A percentile compares a stretch with the other conserved stretches of the same genome.
phyloP scores from a whole-genome alignment of 345 rosid species.

The Brassica carinata region DNA sequence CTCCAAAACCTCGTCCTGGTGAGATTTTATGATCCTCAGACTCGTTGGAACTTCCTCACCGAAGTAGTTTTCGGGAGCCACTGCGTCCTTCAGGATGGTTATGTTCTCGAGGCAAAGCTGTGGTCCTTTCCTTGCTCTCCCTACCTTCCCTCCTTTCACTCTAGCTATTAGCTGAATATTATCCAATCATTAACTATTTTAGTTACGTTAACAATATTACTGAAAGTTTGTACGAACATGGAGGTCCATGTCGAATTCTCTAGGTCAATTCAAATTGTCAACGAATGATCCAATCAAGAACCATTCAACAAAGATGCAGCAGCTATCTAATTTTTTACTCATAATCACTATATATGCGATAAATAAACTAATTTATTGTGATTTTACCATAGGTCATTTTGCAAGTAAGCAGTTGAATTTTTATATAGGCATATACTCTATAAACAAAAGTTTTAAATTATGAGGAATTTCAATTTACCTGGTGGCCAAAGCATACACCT shows the following conservation, averaged over 20 bases:
- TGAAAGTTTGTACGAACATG: background rate
- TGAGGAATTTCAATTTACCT: conserved; percentile 46
- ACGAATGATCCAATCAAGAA: background rate
- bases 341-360: too few relatives aligned
- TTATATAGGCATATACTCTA: background rate
- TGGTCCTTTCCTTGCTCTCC: conserved; percentile 69
- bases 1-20: conserved; percentile 83
- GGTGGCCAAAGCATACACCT: conserved; percentile 95
- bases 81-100: conserved; percentile 54
- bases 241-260: background rate
- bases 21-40: conserved; percentile 64
- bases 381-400: background rate
- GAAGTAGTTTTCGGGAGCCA: conserved; percentile 21
- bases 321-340: background rate
- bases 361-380: background rate
- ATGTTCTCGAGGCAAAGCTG: conserved; percentile 71
- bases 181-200: background rate
- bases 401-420: background rate
- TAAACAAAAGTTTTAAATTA: background rate
- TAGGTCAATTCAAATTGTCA: background rate
- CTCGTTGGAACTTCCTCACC: conserved; percentile 50
- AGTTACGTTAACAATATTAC: background rate
- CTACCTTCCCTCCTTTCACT: conserved; percentile 72
- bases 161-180: conserved; percentile 65
- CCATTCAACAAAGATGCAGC: background rate